phyloP scores from a whole-genome alignment of 305 asterid genomes.

The Fraxinus platypoda region DNA sequence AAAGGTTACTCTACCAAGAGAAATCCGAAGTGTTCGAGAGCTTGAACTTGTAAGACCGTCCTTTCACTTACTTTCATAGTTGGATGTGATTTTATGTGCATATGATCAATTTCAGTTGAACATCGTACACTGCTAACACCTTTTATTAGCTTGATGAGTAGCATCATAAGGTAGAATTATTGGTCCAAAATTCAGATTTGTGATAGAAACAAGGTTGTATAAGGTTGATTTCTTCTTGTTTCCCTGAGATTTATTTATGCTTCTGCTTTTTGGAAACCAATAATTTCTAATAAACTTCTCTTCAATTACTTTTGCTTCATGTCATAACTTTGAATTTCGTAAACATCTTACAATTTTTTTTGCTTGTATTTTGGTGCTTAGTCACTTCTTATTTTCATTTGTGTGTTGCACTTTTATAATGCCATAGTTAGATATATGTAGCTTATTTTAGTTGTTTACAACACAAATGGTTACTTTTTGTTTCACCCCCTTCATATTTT shows the following conservation, averaged over 20 bases:
- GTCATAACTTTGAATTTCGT: not conserved
- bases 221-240: not conserved
- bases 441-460: not conserved
- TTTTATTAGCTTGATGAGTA: constrained; percentile 15
- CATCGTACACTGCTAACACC: not conserved
- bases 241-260: not conserved
- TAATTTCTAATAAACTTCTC: not conserved
- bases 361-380: not conserved
- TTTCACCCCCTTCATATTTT: not conserved
- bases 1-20: constrained; percentile 83
- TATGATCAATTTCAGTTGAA: not conserved
- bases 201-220: not conserved
- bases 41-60: constrained; percentile 78
- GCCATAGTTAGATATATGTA: not conserved
- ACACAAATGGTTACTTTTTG: not conserved
- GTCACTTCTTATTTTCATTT: not conserved
- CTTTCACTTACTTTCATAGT: constrained; percentile 26
- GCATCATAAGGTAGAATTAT: constrained; percentile 1
- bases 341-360: not conserved
- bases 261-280: not conserved
- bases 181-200: not conserved
- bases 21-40: constrained; percentile 76
- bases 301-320: not conserved
- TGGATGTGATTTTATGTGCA: constrained; percentile 17
- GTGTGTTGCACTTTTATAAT: not conserved